Base-by-base conservation (phyloP, 2,329 filamentous ascomycete species). In the Sclerotinia trifoliorum region DNA sequence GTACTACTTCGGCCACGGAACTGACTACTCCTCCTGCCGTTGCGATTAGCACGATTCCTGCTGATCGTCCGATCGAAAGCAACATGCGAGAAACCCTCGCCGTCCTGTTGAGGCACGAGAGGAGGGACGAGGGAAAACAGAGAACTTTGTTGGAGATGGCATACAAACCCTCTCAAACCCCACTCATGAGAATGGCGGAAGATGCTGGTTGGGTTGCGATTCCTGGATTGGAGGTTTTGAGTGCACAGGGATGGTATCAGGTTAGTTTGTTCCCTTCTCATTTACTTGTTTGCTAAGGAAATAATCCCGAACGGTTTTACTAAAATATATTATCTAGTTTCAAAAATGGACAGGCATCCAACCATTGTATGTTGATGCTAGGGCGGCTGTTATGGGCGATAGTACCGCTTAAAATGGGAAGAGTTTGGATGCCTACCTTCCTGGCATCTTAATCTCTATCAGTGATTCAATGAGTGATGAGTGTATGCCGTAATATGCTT, bases 131-230 rank as follows among this genome's bases (percentile, higher is more conserved):
- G 35, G 56, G 57, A 6, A 58, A 78, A 21, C 73, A 79, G 35
- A 85, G 86, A 26, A 86, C 95, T 17, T 80, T 98, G 70, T 81
- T 98, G 4, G 95, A 99, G 79, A 97, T 99, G 94, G 94, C 95
- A 2, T 99, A 99, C 80, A 96, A 94, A 79, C 95, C 95, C 26
- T 83, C 86, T 0, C 85, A 91, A 65, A 99, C 95, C 5, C 86
- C 90, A 10, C 80, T 97, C 73, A 97, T 98, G 88, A 85, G 91
- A 77, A 81, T 97, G 77, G 94, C 94, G 2, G 84, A 88, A 74
- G 86, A 90, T 73, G 86, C 86, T 17, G 89, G 90, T 3, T 99
- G 95, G 95, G 85, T 81, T 67, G 93, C 90, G 2, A 90, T 98
- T 71, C 89, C 93, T 10, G 95, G 95, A 0, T 80, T 97, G 51